phyloP scores from a whole-genome alignment of 257 asterid species.

The Solanum verrucosum region DNA sequence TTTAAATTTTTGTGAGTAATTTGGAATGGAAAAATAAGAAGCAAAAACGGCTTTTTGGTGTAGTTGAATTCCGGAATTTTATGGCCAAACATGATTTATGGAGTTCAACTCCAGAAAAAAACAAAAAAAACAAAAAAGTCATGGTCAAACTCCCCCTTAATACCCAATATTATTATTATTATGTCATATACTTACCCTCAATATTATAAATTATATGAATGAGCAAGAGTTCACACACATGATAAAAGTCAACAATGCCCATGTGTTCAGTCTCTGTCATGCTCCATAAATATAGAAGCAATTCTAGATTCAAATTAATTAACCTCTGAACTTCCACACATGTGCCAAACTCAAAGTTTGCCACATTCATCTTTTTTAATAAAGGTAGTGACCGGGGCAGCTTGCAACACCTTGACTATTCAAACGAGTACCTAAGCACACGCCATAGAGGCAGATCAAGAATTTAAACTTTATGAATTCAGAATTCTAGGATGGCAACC shows the following conservation, averaged over 20 bases:
- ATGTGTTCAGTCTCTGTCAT: constrained; percentile 1
- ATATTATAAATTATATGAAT: not conserved
- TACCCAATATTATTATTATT: not conserved
- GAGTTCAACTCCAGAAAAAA: too few species aligned
- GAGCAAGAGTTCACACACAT: not conserved
- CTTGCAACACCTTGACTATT: not conserved
- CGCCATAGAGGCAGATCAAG: not conserved
- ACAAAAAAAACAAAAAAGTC: not conserved
- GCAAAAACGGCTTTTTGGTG: not conserved
- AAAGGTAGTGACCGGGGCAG: not conserved
- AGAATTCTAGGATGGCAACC: not conserved
- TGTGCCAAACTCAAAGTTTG: constrained; percentile 1
- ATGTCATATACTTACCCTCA: not conserved
- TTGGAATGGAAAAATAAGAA: not conserved
- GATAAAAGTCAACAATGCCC: constrained; percentile 11
- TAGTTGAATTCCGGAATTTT: not conserved
- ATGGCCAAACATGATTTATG: not conserved
- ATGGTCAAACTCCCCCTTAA: not conserved
- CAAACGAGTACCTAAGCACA: not conserved
- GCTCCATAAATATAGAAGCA: not conserved
- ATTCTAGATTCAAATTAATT: not conserved
- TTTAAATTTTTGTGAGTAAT: not conserved
- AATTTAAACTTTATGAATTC: not conserved
- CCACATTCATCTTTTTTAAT: not conserved
- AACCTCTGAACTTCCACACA: not conserved